Evolutionary conservation across 2,329 filamentous ascomycete genomes (phyloP).

Genomic region (Xylariales sp.): DNA sequence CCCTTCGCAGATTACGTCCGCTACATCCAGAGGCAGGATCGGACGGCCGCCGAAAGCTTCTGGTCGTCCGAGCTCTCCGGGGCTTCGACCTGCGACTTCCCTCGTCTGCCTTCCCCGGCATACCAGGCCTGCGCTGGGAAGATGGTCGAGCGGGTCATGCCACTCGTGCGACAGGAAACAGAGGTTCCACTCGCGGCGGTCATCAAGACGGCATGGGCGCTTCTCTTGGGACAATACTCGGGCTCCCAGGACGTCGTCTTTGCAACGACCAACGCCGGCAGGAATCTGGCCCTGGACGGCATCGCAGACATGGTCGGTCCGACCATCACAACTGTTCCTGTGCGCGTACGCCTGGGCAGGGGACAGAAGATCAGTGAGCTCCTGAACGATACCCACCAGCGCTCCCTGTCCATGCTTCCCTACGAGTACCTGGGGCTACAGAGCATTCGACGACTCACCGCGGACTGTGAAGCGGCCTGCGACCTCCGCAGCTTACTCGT

Average conservation of each 20-base stretch:
- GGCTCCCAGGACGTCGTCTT: conserved; percentile 5
- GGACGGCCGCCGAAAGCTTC: background rate
- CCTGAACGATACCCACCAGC: background rate
- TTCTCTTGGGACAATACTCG: conserved; percentile 2
- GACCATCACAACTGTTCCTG: conserved; percentile 6
- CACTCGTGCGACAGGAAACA: background rate
- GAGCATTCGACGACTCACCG: conserved; percentile 1
- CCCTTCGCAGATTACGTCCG: background rate
- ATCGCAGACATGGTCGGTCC: conserved; percentile 6
- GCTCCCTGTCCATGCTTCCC: background rate
- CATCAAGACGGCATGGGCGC: conserved; percentile 2
- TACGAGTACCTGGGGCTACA: conserved; percentile 5
- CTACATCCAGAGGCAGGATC: background rate
- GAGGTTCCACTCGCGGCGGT: background rate
- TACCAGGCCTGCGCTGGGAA: background rate
- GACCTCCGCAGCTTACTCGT: conserved; percentile 3
- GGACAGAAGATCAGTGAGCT: background rate
- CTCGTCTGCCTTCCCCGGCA: background rate
- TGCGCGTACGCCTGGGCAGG: background rate
- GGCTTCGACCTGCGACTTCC: background rate
- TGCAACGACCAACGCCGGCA: conserved; percentile 5
- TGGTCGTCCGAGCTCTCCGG: background rate
- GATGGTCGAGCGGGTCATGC: background rate
- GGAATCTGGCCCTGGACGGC: conserved; percentile 3
- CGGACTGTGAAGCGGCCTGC: conserved; percentile 5